Conservation (phyloP, 768 basidiomycete genomes). For the Leccinum pellstonianum region DNA sequence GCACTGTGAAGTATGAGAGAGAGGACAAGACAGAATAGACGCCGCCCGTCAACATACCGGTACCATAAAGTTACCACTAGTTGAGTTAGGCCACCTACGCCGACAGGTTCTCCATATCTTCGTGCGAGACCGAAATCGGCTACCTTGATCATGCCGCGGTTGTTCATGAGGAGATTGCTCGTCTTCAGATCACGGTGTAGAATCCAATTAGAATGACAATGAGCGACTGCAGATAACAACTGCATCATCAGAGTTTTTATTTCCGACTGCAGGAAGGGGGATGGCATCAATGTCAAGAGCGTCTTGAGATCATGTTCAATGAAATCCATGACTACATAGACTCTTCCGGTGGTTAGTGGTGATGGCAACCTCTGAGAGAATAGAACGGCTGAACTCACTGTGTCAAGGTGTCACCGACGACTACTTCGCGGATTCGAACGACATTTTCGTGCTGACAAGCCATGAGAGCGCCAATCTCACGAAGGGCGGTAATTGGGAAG, state of each 20-base stretch:
- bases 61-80: constrained; percentile 99
- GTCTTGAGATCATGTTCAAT: constrained; percentile 99
- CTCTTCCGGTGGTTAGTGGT: constrained; percentile 48
- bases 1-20: constrained; percentile 50
- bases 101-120: constrained; percentile 94
- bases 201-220: constrained; percentile 97
- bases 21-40: constrained; percentile 12
- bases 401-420: constrained; percentile 96
- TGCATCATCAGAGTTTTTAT: constrained; percentile 97
- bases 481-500: constrained; percentile 94
- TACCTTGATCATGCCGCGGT: constrained; percentile 96
- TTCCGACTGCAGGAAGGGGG: constrained; percentile 95
- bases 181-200: constrained; percentile 97
- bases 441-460: constrained; percentile 92
- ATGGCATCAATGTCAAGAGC: constrained; percentile 90
- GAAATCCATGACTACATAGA: constrained; percentile 99
- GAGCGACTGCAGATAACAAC: constrained; percentile 86
- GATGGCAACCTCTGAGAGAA: constrained; percentile 7
- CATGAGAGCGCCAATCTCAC: constrained; percentile 98
- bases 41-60: constrained; percentile 54
- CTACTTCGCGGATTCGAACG: constrained; percentile 94
- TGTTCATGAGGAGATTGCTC: constrained; percentile 98
- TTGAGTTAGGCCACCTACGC: constrained; percentile 96
- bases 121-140: constrained; percentile 97
- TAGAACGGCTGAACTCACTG: constrained; percentile 68